These are phyloP conservation scores for Aschersonia sp. DNA, from an alignment of 2,329 filamentous ascomycete genomes.

Conservation along the genomic window DNA sequence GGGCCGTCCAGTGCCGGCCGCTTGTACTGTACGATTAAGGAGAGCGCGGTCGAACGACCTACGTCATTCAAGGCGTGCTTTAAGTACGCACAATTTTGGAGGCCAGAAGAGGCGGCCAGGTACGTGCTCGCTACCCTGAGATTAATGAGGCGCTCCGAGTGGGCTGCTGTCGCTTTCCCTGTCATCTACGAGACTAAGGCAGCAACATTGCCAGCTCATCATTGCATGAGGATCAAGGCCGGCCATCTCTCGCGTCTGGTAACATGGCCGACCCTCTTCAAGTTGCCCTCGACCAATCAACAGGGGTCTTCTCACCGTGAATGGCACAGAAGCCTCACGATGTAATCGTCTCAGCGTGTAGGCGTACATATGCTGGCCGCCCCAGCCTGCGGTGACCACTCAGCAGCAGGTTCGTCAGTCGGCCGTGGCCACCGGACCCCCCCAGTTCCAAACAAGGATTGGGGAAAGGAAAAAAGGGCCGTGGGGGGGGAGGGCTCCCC, in stretches of 20 bases:
- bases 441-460: background rate
- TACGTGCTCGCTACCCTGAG: conserved; percentile 2
- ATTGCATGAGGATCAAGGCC: conserved; percentile 47
- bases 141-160: conserved; percentile 1
- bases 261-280: conserved; percentile 4
- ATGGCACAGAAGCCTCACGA: conserved; percentile 2
- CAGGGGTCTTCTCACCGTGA: conserved; percentile 10
- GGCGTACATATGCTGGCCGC: background rate
- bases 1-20: no score
- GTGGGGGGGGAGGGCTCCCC: background rate
- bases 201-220: conserved; percentile 56
- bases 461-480: background rate
- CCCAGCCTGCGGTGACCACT: conserved; percentile 4
- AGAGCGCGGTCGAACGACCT: background rate
- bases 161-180: conserved; percentile 3
- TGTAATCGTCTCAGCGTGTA: background rate
- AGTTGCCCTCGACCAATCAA: conserved; percentile 9
- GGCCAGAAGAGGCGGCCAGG: conserved; percentile 6
- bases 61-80: background rate
- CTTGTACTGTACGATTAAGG: no score
- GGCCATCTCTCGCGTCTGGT: conserved; percentile 3
- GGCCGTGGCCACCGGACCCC: conserved; percentile 3
- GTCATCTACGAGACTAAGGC: conserved; percentile 8
- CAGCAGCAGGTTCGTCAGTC: conserved; percentile 4
- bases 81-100: conserved; percentile 2